These are phyloP conservation scores for Saccharomyces mikatae DNA, from an alignment of 805 yeast species.

Conservation along the genomic window DNA sequence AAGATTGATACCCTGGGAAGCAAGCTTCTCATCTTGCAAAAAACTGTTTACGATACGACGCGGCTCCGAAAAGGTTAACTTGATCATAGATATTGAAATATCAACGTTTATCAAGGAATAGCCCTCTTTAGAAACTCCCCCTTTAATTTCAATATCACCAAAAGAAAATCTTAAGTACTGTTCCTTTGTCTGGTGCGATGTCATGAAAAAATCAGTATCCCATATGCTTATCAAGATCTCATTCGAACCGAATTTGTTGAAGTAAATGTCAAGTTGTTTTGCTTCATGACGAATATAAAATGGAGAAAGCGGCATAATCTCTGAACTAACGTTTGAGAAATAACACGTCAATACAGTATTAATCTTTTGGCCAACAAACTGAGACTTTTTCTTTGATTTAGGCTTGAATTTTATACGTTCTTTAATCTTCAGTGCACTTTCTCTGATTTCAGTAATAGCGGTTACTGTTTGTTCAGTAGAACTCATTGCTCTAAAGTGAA, in stretches of 20 bases:
- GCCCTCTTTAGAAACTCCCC: conserved; percentile 1
- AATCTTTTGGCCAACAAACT: background rate
- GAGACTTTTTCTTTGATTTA: conserved; percentile 3
- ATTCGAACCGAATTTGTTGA: conserved; percentile 12
- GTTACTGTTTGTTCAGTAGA: conserved; percentile 12
- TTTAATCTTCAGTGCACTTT: conserved; percentile 3
- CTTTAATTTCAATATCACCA: conserved; percentile 16
- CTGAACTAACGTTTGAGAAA: conserved; percentile 20
- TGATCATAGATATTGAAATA: conserved; percentile 16
- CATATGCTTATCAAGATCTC: conserved; percentile 14
- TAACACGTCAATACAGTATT: conserved; percentile 3
- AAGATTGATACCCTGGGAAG: conserved; percentile 14
- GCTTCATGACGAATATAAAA: conserved; percentile 18
- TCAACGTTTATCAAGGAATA: conserved; percentile 5
- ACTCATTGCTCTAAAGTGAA: conserved; percentile 18
- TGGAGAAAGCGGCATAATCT: conserved; percentile 21
- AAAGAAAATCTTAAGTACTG: conserved; percentile 22
- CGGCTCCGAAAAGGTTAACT: conserved; percentile 25
- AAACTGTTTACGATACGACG: conserved; percentile 19
- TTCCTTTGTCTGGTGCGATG: conserved; percentile 22
- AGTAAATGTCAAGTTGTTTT: conserved; percentile 13
- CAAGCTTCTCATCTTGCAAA: conserved; percentile 22
- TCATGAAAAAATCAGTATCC: conserved; percentile 20
- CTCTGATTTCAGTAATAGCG: conserved; percentile 12
- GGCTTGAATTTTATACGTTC: background rate